Evolutionary conservation across 2,329 filamentous ascomycete genomes (phyloP).

Genomic region (Zasmidium angulare): DNA sequence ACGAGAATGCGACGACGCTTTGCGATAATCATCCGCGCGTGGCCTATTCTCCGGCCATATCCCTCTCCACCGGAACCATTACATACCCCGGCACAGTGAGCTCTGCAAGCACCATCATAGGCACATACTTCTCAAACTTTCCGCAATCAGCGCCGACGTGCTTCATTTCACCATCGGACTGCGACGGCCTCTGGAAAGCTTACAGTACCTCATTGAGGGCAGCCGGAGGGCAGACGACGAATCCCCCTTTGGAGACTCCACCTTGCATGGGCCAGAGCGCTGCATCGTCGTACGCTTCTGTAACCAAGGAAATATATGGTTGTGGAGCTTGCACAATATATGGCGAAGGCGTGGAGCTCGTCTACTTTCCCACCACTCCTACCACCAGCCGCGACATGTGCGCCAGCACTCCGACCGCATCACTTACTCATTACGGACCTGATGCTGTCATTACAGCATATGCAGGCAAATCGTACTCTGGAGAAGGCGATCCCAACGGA

Average conservation of each 20-base stretch:
- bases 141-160: constrained; percentile 26
- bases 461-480: constrained; percentile 22
- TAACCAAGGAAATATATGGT: constrained; percentile 21
- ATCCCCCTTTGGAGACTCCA: constrained; percentile 25
- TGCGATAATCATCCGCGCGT: constrained; percentile 33
- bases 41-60: constrained; percentile 25
- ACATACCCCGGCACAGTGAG: constrained; percentile 14
- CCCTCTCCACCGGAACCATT: constrained; percentile 17
- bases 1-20: constrained; percentile 30
- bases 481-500: background rate
- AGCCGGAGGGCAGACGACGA: constrained; percentile 16
- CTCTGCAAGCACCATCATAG: constrained; percentile 9
- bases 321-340: constrained; percentile 35
- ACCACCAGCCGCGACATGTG: constrained; percentile 29
- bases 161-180: constrained; percentile 27
- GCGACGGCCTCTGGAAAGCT: constrained; percentile 29
- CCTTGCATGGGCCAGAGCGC: constrained; percentile 24
- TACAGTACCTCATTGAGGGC: constrained; percentile 24
- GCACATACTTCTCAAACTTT: constrained; percentile 15
- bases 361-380: constrained; percentile 31
- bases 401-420: constrained; percentile 27
- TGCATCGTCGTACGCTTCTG: constrained; percentile 11
- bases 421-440: constrained; percentile 25
- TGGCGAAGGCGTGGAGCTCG: constrained; percentile 30
- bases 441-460: constrained; percentile 28